Base-by-base conservation (phyloP, 2,329 filamentous ascomycete genomes). In the Phialemonium atrogriseum region DNA sequence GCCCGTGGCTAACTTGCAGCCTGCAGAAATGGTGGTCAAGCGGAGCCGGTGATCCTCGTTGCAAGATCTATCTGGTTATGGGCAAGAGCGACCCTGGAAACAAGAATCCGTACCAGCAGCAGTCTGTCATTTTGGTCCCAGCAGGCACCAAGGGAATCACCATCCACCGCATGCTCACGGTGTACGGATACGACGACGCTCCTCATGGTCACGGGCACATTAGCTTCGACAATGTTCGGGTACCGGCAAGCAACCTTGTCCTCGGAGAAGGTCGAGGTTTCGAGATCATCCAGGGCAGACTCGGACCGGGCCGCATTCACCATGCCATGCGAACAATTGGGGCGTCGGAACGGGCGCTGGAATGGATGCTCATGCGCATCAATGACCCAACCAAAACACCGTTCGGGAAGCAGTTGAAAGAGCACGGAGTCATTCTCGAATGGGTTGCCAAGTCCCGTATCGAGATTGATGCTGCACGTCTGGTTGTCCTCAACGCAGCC, bases 101-200 rank as follows among this genome's bases (percentile, higher is more conserved):
- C 66, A 61, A 70, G 42, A 79, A 88, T 55, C 65, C 77, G 14
- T 94, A 96, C 72, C 75, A 74, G 51, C 88, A 95, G 54, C 91
- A 96, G 60, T 95, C 87, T 16, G 88, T 98, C 40, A 74, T 96
- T 30, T 69, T 96, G 17, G 91, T 96, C 11, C 85, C 88, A 3
- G 76, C 84, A 12, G 68, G 74, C 42, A 78, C 84, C 2, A 81
- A 83, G 13, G 91, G 91, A 35, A 81, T 96, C 50, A 94, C 78
- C n/a, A 80, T 96, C 47, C 75, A 94, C 60, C 80, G 91, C 46
- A 94, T 95, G 85, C 68, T 98, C 34, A 81, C 72, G 30, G 89
- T 96, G 43, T 94, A 93, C 59, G 91, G 91, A 36, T 96, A 87
- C 62, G 91, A 96, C 56, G 91, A 98, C 49, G 91, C 91, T n/a